A percentile compares a stretch with the other conserved stretches of the same genome.
Conservation (phyloP, 2,329 filamentous ascomycete genomes). For the Alternaria tenuissima region DNA sequence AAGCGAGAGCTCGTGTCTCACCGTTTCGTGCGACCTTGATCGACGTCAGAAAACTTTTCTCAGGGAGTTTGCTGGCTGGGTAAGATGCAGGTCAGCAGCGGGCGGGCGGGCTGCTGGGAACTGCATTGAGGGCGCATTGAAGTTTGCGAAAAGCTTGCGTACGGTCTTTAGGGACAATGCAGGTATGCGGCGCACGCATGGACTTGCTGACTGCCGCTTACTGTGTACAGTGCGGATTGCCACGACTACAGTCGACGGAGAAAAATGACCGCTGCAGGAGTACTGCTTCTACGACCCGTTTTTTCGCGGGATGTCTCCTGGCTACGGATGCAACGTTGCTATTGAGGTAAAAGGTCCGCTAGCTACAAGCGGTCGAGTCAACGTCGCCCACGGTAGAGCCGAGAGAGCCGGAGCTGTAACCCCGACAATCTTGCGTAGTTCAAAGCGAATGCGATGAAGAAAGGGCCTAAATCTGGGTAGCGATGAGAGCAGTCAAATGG, state of each 20-base stretch:
- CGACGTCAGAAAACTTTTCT: conserved; percentile 7
- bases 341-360: conserved; percentile 5
- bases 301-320: not conserved
- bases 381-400: not conserved
- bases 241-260: conserved; percentile 4
- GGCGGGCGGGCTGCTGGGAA: not conserved
- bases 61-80: conserved; percentile 3
- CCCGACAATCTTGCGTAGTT: not conserved
- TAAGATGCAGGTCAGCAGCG: conserved; percentile 1
- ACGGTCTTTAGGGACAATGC: conserved; percentile 4
- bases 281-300: not conserved
- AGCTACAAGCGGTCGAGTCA: conserved; percentile 2
- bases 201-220: conserved; percentile 12
- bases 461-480: not conserved
- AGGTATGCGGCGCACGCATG: conserved; percentile 6
- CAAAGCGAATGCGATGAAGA: not conserved
- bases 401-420: conserved; percentile 1
- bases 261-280: conserved; percentile 5
- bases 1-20: conserved; percentile 25
- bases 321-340: conserved; percentile 8
- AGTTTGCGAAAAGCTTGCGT: conserved; percentile 3
- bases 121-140: not conserved
- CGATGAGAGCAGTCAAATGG: not conserved
- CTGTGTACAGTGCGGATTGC: conserved; percentile 11
- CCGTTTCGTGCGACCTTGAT: conserved; percentile 16